A percentile compares a stretch with the other conserved stretches of the same genome.
phyloP scores from a whole-genome alignment of 164 flowering plant genomes.

The Malania oleifera region DNA sequence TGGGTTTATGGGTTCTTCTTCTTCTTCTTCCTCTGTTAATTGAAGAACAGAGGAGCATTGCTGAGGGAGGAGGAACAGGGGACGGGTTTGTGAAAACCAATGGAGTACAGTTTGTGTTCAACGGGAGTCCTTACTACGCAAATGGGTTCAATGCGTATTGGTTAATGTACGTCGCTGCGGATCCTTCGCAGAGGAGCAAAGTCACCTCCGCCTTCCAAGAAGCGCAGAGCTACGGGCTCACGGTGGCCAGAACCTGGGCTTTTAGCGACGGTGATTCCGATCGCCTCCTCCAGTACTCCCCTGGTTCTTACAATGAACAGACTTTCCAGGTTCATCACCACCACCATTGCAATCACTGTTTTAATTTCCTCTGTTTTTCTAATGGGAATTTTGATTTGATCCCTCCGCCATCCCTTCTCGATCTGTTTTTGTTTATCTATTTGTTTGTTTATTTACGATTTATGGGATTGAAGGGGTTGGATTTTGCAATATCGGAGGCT shows the following conservation, averaged over 20 bases:
- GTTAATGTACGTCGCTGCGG: conserved; percentile 65
- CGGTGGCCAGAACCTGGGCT: conserved; percentile 79
- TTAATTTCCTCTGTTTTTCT: background rate
- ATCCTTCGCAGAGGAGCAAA: conserved; percentile 53
- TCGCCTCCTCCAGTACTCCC: conserved; percentile 57
- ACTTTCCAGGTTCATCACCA: conserved; percentile 56
- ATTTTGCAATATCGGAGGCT: conserved; percentile 72
- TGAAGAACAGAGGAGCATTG: conserved; percentile 10
- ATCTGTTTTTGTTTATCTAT: background rate
- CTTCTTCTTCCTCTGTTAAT: conserved; percentile 5
- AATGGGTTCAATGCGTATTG: conserved; percentile 95
- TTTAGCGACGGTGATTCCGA: conserved; percentile 64
- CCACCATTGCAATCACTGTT: background rate
- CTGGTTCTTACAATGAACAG: conserved; percentile 74
- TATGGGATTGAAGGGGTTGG: conserved; percentile 31
- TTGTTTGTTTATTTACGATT: background rate
- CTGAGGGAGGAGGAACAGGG: conserved; percentile 25
- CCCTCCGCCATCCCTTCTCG: background rate
- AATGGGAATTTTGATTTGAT: background rate
- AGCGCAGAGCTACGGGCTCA: conserved; percentile 55
- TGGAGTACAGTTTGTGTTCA: conserved; percentile 50
- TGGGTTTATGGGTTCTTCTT: conserved; percentile 21
- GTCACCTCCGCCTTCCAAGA: conserved; percentile 54
- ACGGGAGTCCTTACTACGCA: conserved; percentile 60
- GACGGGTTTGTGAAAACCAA: conserved; percentile 47